Percentiles rank a stretch among this genome's conserved stretches.
Conservation (phyloP, 352 stramenopile species). For the Lagenidium giganteum region DNA sequence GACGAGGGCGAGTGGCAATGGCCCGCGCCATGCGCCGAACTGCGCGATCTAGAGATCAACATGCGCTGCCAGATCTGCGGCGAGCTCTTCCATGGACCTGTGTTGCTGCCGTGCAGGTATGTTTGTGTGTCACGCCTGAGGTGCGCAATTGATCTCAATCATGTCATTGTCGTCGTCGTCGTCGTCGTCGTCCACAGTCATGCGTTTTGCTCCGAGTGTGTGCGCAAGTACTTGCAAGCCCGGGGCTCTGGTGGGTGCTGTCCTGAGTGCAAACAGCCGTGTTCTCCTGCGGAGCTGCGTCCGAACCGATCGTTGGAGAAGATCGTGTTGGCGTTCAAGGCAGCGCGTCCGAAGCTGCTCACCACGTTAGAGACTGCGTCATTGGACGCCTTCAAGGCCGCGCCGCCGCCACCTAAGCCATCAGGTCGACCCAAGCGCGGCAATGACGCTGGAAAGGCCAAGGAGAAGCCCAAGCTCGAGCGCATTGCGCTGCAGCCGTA, state of each 20-base stretch:
- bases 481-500: constrained; percentile 59
- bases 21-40: constrained; percentile 32
- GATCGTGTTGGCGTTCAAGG: constrained; percentile 42
- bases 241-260: constrained; percentile 51
- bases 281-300: constrained; percentile 35
- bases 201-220: constrained; percentile 67
- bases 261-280: constrained; percentile 60
- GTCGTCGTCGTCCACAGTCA: too few relatives aligned
- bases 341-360: constrained; percentile 46
- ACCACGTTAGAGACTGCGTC: too few relatives aligned
- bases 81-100: constrained; percentile 62
- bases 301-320: constrained; percentile 59
- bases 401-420: constrained; percentile 4
- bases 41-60: constrained; percentile 52
- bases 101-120: constrained; percentile 58
- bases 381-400: too few relatives aligned
- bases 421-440: constrained; percentile 16
- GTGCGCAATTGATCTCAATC: too few relatives aligned
- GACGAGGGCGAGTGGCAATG: constrained; percentile 61
- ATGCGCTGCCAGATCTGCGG: constrained; percentile 70
- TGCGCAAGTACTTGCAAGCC: constrained; percentile 58
- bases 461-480: constrained; percentile 22
- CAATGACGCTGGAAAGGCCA: too few relatives aligned
- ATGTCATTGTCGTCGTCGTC: too few relatives aligned
- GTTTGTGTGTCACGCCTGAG: too few relatives aligned